Conservation (phyloP, 139 green algal species). For the Coelastrella sp. region DNA sequence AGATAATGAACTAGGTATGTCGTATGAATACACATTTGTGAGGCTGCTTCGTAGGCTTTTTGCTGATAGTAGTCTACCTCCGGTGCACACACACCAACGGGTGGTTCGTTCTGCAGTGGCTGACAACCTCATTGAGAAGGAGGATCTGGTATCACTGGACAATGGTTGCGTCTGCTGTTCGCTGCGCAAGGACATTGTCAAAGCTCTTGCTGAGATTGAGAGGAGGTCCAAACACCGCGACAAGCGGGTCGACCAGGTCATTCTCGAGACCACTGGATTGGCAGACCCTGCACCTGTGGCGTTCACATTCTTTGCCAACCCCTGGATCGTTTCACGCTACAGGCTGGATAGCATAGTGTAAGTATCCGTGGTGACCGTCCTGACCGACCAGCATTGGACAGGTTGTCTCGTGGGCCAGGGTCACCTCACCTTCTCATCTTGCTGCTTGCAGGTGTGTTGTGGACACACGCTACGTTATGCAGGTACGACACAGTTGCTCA, state of each 20-base stretch:
- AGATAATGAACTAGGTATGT: slow-evolving; percentile 72
- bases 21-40: background rate
- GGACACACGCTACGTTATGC: slow-evolving; percentile 75
- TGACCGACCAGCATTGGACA: background rate
- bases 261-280: slow-evolving; percentile 90
- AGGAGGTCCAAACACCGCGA: slow-evolving; percentile 49
- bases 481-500: slow-evolving; percentile 42
- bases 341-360: slow-evolving; percentile 84
- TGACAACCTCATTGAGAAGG: slow-evolving; percentile 79
- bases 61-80: slow-evolving; percentile 8
- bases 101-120: slow-evolving; percentile 63
- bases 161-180: slow-evolving; percentile 91
- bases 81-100: slow-evolving; percentile 17
- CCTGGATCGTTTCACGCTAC: slow-evolving; percentile 83
- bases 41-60: slow-evolving; percentile 22
- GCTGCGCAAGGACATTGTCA: slow-evolving; percentile 86
- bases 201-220: slow-evolving; percentile 80
- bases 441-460: slow-evolving; percentile 71
- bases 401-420: background rate
- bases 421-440: background rate
- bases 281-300: slow-evolving; percentile 87
- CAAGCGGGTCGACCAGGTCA: slow-evolving; percentile 55
- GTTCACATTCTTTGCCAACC: slow-evolving; percentile 91
- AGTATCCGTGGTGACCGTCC: slow-evolving; percentile 27
- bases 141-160: slow-evolving; percentile 87